Evolutionary conservation across 192 early-diverging fungal species (phyloP).

Genomic region (Dissophora ornata): DNA sequence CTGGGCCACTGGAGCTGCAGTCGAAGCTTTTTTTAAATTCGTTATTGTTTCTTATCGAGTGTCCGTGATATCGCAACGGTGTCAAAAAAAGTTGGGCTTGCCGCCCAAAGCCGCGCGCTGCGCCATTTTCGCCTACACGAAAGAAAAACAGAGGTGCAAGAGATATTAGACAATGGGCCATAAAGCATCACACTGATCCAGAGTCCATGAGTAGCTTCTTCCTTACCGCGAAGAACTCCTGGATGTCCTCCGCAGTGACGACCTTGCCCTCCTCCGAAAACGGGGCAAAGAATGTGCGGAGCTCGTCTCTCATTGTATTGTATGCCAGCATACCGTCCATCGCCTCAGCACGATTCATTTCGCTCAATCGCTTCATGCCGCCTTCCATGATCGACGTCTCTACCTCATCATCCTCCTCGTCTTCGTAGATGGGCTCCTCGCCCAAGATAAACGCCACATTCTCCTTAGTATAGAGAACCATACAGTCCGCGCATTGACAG

Average conservation of each 20-base stretch:
- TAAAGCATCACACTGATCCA: too few species aligned
- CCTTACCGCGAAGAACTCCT: conserved; percentile 76
- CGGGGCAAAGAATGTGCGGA: conserved; percentile 74
- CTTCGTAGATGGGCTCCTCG: conserved; percentile 78
- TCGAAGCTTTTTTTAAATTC: too few species aligned
- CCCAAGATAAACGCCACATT: conserved; percentile 64
- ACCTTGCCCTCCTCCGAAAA: conserved; percentile 81
- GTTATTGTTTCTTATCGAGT: neutral
- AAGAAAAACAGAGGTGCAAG: too few species aligned
- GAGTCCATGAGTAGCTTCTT: too few species aligned
- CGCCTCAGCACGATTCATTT: conserved; percentile 78
- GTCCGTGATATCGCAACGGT: too few species aligned
- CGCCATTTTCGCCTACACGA: conserved; percentile 38
- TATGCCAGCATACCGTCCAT: conserved; percentile 86
- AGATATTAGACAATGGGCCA: too few species aligned
- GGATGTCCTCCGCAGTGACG: conserved; percentile 79
- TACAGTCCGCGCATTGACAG: conserved; percentile 77
- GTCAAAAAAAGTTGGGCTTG: conserved; percentile 48
- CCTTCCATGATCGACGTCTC: conserved; percentile 79
- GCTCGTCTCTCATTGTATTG: conserved; percentile 70
- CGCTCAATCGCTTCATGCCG: conserved; percentile 77
- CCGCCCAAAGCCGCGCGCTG: conserved; percentile 17
- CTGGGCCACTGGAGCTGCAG: too few species aligned
- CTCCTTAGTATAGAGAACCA: conserved; percentile 57
- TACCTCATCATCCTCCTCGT: conserved; percentile 80